These are phyloP conservation scores for Corchorus capsularis DNA, from an alignment of 345 rosid genomes.

Conservation along the genomic window DNA sequence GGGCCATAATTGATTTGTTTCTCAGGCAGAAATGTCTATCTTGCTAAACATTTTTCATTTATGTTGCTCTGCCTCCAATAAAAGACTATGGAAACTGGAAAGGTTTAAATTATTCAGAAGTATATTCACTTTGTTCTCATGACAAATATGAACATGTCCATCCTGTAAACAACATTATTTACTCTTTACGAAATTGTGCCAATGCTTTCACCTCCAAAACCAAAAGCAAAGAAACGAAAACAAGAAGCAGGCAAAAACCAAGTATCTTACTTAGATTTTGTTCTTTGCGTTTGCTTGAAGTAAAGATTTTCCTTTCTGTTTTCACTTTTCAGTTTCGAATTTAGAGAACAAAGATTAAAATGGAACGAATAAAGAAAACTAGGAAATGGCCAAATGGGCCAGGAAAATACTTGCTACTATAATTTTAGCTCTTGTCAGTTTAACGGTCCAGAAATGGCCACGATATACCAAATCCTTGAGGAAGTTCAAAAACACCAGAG, in stretches of 20 bases:
- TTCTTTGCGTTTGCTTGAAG: too few species aligned
- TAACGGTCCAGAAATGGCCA: conserved; percentile 36
- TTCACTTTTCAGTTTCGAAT: neutral
- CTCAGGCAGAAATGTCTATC: too few species aligned
- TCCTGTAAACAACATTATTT: too few species aligned
- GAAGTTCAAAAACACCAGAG: neutral
- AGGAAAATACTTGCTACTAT: too few species aligned
- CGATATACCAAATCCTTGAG: neutral
- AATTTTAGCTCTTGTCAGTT: neutral
- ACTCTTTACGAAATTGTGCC: too few species aligned
- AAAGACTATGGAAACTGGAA: too few species aligned
- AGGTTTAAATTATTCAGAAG: neutral
- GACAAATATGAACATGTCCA: too few species aligned
- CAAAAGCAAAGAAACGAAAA: too few species aligned
- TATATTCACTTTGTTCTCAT: too few species aligned
- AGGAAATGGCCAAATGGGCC: neutral
- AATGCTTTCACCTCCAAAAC: too few species aligned
- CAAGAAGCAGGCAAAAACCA: neutral
- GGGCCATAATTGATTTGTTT: neutral
- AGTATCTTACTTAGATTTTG: neutral
- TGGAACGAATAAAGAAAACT: neutral
- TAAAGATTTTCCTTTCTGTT: neutral
- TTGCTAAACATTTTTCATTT: neutral
- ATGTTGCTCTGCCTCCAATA: neutral
- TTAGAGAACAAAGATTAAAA: neutral